Evolutionary conservation across 129 eudicot species (phyloP).

Genomic region (Pittosporum tobira): DNA sequence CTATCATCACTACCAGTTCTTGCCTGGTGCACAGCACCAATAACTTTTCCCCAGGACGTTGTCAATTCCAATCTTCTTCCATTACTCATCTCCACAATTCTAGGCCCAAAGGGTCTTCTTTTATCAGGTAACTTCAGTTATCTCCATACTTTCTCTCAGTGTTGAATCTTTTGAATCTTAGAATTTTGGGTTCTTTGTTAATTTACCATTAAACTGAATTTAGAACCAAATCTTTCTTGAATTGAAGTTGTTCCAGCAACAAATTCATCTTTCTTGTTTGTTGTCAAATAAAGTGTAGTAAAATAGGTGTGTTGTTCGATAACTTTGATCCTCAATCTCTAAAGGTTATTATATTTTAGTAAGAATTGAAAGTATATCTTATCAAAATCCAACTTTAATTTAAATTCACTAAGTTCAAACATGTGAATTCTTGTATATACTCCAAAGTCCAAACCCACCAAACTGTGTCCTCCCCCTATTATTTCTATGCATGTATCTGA

Average conservation of each 20-base stretch:
- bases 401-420: too few species aligned
- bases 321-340: background rate
- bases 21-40: background rate
- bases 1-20: background rate
- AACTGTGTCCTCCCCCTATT: too few species aligned
- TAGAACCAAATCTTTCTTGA: too few species aligned
- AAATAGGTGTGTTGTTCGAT: background rate
- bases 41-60: background rate
- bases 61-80: background rate
- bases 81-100: background rate
- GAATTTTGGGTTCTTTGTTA: background rate
- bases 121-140: background rate
- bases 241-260: background rate
- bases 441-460: too few species aligned
- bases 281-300: background rate
- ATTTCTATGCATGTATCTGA: too few species aligned
- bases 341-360: too few species aligned
- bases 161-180: background rate
- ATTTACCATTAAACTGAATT: too few species aligned
- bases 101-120: slow-evolving; percentile 1
- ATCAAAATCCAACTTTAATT: too few species aligned
- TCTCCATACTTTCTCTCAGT: background rate
- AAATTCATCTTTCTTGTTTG: background rate
- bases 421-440: too few species aligned
- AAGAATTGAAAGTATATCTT: too few species aligned